Base-by-base conservation (phyloP, 768 basidiomycete genomes). In the Leccinum variicolor region DNA sequence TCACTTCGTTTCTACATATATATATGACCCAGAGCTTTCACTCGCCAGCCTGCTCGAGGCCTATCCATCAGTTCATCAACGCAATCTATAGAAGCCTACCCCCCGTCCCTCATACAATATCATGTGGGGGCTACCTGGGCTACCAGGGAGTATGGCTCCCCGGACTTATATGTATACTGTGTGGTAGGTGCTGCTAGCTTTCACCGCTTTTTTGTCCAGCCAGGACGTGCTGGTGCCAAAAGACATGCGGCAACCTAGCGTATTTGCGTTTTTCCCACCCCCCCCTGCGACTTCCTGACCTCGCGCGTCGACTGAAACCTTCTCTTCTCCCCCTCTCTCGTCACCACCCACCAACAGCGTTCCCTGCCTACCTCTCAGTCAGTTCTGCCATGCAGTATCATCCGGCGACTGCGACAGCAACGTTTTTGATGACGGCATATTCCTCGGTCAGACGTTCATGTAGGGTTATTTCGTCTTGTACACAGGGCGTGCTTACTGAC, bases 391-490 rank as follows among this genome's bases (percentile, higher is more conserved):
- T 68, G 67, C 56, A 64, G 21, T 9, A 14, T 33, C 31, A 33
- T 33, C 31, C 31, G 13, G 13, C 31, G 31, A 31, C 31, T 2
- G 31, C 31, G 7, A 31, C 3, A 13, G 3, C 67, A 34, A 49
- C 36, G 34, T 23, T 23, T 23, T 23, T 23, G 23, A 23, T 23
- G 23, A 29, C 46, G 8, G 13, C 13, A 14, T 61, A 66, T 56
- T 23, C 57, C 34, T 56, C 62, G 55, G 59, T 54, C 26, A 66
- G 67, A 60, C 57, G 64, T 50, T 50, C 57, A 56, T 60, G 67
- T 66, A 62, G 45, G 67, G 31, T 47, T 45, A 23, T 9, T 33
- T 11, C 8, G 31, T n/a, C 28, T 56, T 50, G 29, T 53, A 43
- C 34, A 15, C 45, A 13, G 10, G 36, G 25, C 13, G 13, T 33